A percentile compares a stretch with the other conserved stretches of the same genome.
Conservation (phyloP, 2,329 filamentous ascomycete species). For the Trichothecium sympodiale region DNA sequence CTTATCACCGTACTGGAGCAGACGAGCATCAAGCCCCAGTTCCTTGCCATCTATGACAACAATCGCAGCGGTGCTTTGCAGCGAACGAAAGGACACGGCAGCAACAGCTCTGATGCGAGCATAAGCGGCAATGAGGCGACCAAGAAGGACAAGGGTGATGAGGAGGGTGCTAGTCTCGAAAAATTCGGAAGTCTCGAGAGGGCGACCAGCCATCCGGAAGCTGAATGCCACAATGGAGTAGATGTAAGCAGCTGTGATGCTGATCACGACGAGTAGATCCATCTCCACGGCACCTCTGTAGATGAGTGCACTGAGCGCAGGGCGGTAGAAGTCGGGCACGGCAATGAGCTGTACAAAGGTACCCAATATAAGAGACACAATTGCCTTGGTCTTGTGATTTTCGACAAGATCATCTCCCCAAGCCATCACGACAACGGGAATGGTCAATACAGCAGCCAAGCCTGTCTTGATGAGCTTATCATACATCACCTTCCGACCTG, state of each 20-base stretch:
- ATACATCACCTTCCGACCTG: slow-evolving; percentile 16
- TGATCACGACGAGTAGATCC: slow-evolving; percentile 44
- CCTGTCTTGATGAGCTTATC: slow-evolving; percentile 21
- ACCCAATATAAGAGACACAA: slow-evolving; percentile 31
- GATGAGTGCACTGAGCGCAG: slow-evolving; percentile 35
- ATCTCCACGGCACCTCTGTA: slow-evolving; percentile 36
- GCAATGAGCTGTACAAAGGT: slow-evolving; percentile 40
- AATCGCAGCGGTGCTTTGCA: slow-evolving; percentile 48
- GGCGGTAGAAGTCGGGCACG: slow-evolving; percentile 35
- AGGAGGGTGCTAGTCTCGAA: slow-evolving; percentile 52
- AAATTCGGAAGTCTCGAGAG: slow-evolving; percentile 27
- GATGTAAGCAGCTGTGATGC: slow-evolving; percentile 40
- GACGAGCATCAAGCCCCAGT: slow-evolving; percentile 47
- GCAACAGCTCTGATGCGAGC: slow-evolving; percentile 44
- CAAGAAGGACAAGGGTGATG: slow-evolving; percentile 48
- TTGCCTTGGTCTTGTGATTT: slow-evolving; percentile 10
- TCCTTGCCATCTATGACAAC: slow-evolving; percentile 29
- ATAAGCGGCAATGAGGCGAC: slow-evolving; percentile 37
- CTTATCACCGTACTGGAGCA: slow-evolving; percentile 61
- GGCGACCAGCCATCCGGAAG: slow-evolving; percentile 18
- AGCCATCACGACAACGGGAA: slow-evolving; percentile 21
- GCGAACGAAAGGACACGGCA: slow-evolving; percentile 41
- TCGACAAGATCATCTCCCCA: slow-evolving; percentile 15
- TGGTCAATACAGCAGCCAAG: slow-evolving; percentile 17
- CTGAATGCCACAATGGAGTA: slow-evolving; percentile 32